Base-by-base conservation (phyloP, 108 stramenopile genomes). In the Nitzschia inconspicua region DNA sequence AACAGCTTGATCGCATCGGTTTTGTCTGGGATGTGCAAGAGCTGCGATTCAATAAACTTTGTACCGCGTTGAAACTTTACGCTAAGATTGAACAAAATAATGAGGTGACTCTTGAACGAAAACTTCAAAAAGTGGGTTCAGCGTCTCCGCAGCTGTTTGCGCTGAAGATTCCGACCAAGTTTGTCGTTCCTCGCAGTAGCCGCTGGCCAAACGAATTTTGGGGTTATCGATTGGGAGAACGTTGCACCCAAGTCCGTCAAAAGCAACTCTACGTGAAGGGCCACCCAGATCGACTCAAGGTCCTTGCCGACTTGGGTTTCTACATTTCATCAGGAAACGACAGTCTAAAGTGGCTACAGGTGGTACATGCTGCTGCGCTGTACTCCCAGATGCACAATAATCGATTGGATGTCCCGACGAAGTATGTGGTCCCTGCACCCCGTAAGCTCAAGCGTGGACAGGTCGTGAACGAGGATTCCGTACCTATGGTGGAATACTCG, bases 301-400 rank as follows among this genome's bases (percentile, higher is more conserved):
- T 65, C 47, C 55, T 93, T 47, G 73, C 83, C 22, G 78, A 93
- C 3, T 36, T 88, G 7, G 88, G 91, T 0, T 89, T 93, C 56
- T 77, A 82, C 24, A 7, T 29, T 23, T 3, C 41, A 26, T 31
- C 36, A n/a, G 69, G 55, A 58, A 93, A 93, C 59, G 72, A 84
- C 14, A 58, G 73, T 40, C 55, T 85, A 0, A 79, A 85, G 1
- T 93, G 91, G 91, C 57, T 89, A 10, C 69, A 86, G 57, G 88
- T 93, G 1, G 77, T 87, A 7, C 91, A 93, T 70, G 91, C 88
- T 13, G 80, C 88, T 18, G 91, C 91, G 4, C 86, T 93, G 34
- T 93, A 93, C 63, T 85, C 83, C 20, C 68, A 80, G 63, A 73
- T 86, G 71, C 76, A 93, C 58, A 65, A 76, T 10, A 63, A 85